Conservation (phyloP, 768 basidiomycete genomes). For the Cystofilobasidium macerans region DNA sequence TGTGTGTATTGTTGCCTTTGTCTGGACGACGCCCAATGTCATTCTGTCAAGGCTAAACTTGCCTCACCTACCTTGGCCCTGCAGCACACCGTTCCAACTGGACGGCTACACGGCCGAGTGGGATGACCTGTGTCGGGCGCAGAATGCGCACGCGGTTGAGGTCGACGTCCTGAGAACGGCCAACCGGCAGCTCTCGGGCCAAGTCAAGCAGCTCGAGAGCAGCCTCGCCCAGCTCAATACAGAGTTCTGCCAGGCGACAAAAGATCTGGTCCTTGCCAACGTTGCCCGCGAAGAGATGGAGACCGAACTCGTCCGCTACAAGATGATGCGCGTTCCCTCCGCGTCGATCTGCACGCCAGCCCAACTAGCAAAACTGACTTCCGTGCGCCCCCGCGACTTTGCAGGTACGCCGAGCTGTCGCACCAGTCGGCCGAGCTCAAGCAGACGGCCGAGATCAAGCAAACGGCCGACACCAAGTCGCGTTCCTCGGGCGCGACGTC, state of each 20-base stretch:
- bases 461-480: too few relatives aligned
- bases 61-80: background rate
- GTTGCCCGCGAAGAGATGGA: conserved; percentile 87
- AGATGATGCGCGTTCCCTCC: conserved; percentile 58
- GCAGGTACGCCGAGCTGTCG: conserved; percentile 61
- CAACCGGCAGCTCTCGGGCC: conserved; percentile 62
- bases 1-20: conserved; percentile 39
- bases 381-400: background rate
- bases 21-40: background rate
- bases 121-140: conserved; percentile 61
- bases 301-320: conserved; percentile 85
- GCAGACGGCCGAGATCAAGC: too few relatives aligned
- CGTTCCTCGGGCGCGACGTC: too few relatives aligned
- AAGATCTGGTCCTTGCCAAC: conserved; percentile 79
- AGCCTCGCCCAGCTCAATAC: conserved; percentile 65
- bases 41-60: background rate
- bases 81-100: conserved; percentile 79
- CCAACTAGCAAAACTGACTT: background rate
- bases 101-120: conserved; percentile 83
- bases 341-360: background rate
- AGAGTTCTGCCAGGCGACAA: conserved; percentile 51
- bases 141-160: conserved; percentile 71
- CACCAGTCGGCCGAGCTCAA: conserved; percentile 39
- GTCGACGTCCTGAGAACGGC: conserved; percentile 69
- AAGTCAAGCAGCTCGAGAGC: conserved; percentile 75